phyloP scores from a whole-genome alignment of 352 stramenopile genomes.

The Blastocystis sp. region DNA sequence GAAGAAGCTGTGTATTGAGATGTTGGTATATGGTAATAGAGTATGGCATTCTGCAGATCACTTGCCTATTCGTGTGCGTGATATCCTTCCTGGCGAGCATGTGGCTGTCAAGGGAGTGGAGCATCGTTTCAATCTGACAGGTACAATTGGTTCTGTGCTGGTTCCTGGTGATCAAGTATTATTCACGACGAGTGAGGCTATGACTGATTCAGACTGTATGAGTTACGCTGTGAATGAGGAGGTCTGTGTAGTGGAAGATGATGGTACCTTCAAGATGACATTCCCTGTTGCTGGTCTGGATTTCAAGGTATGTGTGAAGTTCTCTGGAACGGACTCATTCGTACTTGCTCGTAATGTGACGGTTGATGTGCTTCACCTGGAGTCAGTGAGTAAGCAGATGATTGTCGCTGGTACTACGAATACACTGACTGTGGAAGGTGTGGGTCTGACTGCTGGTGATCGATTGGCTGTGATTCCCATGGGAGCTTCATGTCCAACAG shows the following conservation, averaged over 20 bases:
- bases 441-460: constrained; percentile 10
- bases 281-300: constrained; percentile 15
- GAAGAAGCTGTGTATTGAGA: constrained; percentile 64
- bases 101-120: constrained; percentile 58
- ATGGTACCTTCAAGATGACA: constrained; percentile 51
- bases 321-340: constrained; percentile 8
- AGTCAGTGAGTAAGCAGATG: neutral
- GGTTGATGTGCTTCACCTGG: constrained; percentile 51
- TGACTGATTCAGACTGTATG: constrained; percentile 15
- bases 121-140: constrained; percentile 40
- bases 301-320: constrained; percentile 41
- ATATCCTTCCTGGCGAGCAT: constrained; percentile 42
- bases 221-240: neutral
- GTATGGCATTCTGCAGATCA: constrained; percentile 57
- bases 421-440: constrained; percentile 37
- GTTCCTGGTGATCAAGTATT: neutral
- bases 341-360: constrained; percentile 57
- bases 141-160: neutral
- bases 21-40: neutral
- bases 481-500: neutral
- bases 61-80: constrained; percentile 9
- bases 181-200: constrained; percentile 8
- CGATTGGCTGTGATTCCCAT: constrained; percentile 15
- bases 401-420: constrained; percentile 42
- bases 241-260: neutral